Evolutionary conservation across 768 basidiomycete species (phyloP), one percentile per base, ranked within the genome.

Genomic region (Lyophyllum shimeji): DNA sequence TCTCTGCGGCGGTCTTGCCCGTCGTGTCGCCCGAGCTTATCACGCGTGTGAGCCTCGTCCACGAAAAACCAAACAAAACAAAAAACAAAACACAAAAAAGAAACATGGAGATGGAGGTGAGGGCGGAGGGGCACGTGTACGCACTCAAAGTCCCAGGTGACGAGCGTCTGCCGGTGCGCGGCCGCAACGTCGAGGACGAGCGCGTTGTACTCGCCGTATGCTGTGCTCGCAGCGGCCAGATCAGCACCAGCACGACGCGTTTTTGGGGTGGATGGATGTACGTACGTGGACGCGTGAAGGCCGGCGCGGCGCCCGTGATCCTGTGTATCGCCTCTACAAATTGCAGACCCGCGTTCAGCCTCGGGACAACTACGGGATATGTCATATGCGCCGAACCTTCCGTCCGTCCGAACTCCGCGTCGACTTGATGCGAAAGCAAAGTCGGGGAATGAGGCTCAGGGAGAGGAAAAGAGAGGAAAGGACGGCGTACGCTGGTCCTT

Each of bases 281-380:
- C 71, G 51, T 62, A 75, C 74, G 76, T 48, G 76, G 74, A 34
- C 76, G 70, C 63, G 70, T 70, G 52, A 74, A 74, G n/a, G 75
- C 76, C 2, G 76, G 76, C 11, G 59, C 60, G 29, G 65, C 66
- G 33, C 76, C 76, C 3, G 69, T 59, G 52, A 78, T 75, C 51
- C 69, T 71, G 33, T 64, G 58, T 9, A 77, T 53, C 2, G 76
- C 76, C 63, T 73, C 76, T 76, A 13, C 12, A 33, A 45, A 45
- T 15, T 5, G 50, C 31, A 23, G 8, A 33, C 27, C 5, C n/a
- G n/a, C n/a, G n/a, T n/a, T n/a, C n/a, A n/a, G n/a, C n/a, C n/a
- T n/a, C n/a, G n/a, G n/a, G n/a, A n/a, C n/a, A n/a, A n/a, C n/a
- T n/a, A n/a, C n/a, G n/a, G n/a, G n/a, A n/a, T n/a, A n/a, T n/a